phyloP scores from a whole-genome alignment of 1,284 basidiomycete genomes.

The Limonomyces culmigenus region DNA sequence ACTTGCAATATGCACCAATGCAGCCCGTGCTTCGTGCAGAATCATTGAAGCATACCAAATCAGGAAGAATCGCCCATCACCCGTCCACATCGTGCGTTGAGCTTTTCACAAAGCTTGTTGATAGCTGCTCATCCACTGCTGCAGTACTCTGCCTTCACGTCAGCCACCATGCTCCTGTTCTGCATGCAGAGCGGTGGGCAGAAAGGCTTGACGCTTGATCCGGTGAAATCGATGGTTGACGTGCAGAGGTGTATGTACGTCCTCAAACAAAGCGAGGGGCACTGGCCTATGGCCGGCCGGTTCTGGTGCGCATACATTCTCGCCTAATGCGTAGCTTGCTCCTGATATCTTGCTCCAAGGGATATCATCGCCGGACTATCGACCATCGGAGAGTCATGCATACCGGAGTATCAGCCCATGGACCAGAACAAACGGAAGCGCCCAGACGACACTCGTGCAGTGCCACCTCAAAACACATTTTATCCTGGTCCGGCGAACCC shows the following conservation, averaged over 20 bases:
- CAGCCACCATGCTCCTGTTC: slow-evolving; percentile 38
- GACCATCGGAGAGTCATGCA: too few relatives aligned
- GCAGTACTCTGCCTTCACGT: slow-evolving; percentile 25
- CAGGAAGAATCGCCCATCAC: not conserved
- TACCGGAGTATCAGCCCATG: too few relatives aligned
- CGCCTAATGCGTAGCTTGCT: too few relatives aligned
- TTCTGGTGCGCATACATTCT: too few relatives aligned
- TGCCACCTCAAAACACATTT: too few relatives aligned
- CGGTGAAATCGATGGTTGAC: not conserved
- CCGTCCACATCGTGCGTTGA: not conserved
- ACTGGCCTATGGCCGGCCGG: too few relatives aligned
- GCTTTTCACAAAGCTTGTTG: not conserved
- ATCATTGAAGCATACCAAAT: slow-evolving; percentile 31
- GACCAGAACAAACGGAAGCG: too few relatives aligned
- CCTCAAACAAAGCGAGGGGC: too few relatives aligned
- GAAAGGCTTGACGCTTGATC: slow-evolving; percentile 14
- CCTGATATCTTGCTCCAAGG: too few relatives aligned
- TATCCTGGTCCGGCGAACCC: too few relatives aligned
- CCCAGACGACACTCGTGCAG: too few relatives aligned
- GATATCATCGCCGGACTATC: too few relatives aligned
- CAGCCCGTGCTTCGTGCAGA: slow-evolving; percentile 43
- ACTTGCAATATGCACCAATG: slow-evolving; percentile 53
- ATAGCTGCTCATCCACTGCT: not conserved
- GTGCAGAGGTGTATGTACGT: not conserved
- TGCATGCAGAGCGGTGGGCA: slow-evolving; percentile 41